A percentile compares a stretch with the other conserved stretches of the same genome.
phyloP scores from a whole-genome alignment of 306 rosid species.

The Luffa aegyptiaca region DNA sequence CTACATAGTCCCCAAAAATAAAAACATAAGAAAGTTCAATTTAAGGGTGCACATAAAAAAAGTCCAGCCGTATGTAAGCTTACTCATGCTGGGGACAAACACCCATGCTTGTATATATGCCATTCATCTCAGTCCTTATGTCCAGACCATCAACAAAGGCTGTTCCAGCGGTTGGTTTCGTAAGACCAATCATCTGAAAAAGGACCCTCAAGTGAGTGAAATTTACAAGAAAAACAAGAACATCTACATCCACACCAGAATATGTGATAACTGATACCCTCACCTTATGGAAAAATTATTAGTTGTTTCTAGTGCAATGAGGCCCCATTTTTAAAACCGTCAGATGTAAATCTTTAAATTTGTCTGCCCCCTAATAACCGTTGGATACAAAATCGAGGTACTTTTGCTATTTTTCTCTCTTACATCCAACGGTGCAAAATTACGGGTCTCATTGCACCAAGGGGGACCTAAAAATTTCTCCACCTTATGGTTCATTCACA shows the following conservation, averaged over 20 bases:
- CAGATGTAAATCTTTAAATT: too few species aligned
- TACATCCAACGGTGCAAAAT: too few species aligned
- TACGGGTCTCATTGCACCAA: too few species aligned
- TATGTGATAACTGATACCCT: background rate
- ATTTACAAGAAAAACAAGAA: background rate
- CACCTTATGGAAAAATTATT: too few species aligned
- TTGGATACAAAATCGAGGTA: too few species aligned
- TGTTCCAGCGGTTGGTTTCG: slow-evolving; percentile 67
- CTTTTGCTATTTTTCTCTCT: too few species aligned
- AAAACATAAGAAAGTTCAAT: background rate
- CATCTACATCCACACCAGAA: background rate
- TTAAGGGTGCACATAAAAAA: background rate
- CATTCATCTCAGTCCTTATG: slow-evolving; percentile 57
- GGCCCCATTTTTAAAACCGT: too few species aligned
- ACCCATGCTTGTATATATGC: slow-evolving; percentile 83
- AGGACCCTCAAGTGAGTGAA: background rate
- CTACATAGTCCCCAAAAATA: slow-evolving; percentile 22
- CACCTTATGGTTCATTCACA: background rate
- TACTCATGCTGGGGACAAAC: slow-evolving; percentile 97
- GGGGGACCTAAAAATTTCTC: too few species aligned
- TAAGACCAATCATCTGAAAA: slow-evolving; percentile 83
- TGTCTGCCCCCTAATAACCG: too few species aligned
- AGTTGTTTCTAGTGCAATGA: too few species aligned
- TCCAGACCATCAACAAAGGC: slow-evolving; percentile 76
- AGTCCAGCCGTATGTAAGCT: slow-evolving; percentile 14